A percentile compares a stretch with the other conserved stretches of the same genome.
Conservation (phyloP, 768 basidiomycete genomes). For the Suillus plorans region DNA sequence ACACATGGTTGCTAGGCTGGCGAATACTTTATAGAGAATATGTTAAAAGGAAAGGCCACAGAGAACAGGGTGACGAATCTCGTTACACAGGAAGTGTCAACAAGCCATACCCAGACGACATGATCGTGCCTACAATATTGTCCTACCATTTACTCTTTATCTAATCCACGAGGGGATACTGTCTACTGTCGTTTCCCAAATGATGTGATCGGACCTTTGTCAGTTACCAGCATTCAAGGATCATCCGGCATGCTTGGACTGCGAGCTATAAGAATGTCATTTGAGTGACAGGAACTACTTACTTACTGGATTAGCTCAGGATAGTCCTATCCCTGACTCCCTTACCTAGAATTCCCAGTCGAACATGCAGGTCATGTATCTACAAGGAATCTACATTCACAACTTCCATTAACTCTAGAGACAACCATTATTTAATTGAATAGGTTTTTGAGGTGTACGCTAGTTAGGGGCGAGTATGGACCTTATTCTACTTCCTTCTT, state of each 20-base stretch:
- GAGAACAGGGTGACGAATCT: conserved; percentile 41
- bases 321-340: neutral
- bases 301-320: neutral
- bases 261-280: no score
- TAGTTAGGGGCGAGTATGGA: neutral
- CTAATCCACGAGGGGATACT: neutral
- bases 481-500: neutral
- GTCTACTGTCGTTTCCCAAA: neutral
- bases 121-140: neutral
- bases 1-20: conserved; percentile 63
- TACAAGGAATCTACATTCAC: neutral
- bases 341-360: neutral
- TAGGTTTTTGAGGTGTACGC: neutral
- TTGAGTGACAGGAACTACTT: neutral
- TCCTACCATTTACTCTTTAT: neutral
- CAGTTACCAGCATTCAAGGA: neutral
- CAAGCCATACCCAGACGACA: conserved; percentile 1
- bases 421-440: neutral
- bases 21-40: conserved; percentile 93
- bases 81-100: conserved; percentile 21
- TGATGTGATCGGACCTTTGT: neutral
- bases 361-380: neutral
- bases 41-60: conserved; percentile 60
- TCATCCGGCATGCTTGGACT: neutral
- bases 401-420: neutral